Evolutionary conservation across 192 early-diverging fungal species (phyloP), one percentile per base, ranked within the genome.

Genomic region (Rhizophagus prolifer): DNA sequence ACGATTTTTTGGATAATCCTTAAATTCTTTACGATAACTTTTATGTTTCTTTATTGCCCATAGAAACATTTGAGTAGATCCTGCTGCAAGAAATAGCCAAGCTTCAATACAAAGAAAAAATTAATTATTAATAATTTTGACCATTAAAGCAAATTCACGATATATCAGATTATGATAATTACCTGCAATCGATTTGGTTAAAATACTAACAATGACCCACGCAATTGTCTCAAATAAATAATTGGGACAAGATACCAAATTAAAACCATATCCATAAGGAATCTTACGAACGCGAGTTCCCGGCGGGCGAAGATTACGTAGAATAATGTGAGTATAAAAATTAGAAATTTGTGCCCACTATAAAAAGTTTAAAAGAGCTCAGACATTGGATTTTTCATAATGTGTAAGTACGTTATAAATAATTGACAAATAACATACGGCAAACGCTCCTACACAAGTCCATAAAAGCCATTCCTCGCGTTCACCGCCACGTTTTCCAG

Each of bases 31-130:
- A 75, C 83, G 86, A 81, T 98, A 98, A 64, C 88, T 86, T 76
- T 89, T 89, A 86, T 97, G 95, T 88, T 98, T 98, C 89, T 98
- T 98, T 79, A 96, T 76, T 4, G 97, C 97, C 97, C 97, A 98
- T 10, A 92, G 31, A 76, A 93, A 94, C 96, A 97, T 97, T 82
- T 97, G 91, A 66, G 84, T 92, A n/a, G 87, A 85, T 41, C 89
- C 90, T 67, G 92, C 90, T 38, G 88, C 82, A 68, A 90, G 86
- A 77, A 95, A 93, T 44, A 93, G 75, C 65, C 89, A 81, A 10
- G 89, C 87, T 64, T 75, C 36, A 38, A 64, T 72, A 65, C 80
- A 54, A 72, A 59, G 63, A 54, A 14, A 44, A 50, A 72, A 38
- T 25, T n/a, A 58, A 9, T 68, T 41, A n/a, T 6, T 34, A 68